These are phyloP conservation scores for Blastobotrys serpentis DNA, from an alignment of 1,139 yeast genomes.

Conservation along the genomic window DNA sequence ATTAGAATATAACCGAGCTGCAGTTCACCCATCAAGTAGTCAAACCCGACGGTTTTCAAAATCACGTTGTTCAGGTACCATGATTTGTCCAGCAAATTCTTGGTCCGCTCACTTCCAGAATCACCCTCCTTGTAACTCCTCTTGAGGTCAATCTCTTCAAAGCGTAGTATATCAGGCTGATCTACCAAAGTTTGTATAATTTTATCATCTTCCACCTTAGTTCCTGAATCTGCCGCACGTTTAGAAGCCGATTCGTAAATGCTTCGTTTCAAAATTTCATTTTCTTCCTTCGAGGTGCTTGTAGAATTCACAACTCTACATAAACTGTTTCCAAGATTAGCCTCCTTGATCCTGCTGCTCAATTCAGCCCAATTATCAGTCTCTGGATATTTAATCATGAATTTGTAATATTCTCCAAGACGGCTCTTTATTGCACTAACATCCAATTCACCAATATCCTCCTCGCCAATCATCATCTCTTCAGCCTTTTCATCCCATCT, in stretches of 20 bases:
- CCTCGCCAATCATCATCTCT: slow-evolving; percentile 30
- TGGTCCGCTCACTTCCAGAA: slow-evolving; percentile 38
- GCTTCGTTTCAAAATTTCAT: slow-evolving; percentile 36
- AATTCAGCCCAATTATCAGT: slow-evolving; percentile 32
- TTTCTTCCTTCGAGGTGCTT: slow-evolving; percentile 44
- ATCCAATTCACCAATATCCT: slow-evolving; percentile 36
- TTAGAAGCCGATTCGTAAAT: slow-evolving; percentile 31
- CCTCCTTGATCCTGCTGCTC: slow-evolving; percentile 26
- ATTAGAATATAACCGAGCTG: slow-evolving; percentile 42
- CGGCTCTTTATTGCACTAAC: slow-evolving; percentile 25
- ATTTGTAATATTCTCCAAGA: slow-evolving; percentile 34
- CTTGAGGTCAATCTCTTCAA: slow-evolving; percentile 41
- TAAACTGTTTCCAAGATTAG: slow-evolving; percentile 26
- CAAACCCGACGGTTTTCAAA: slow-evolving; percentile 25
- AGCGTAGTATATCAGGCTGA: slow-evolving; percentile 36
- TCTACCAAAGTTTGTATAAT: slow-evolving; percentile 37
- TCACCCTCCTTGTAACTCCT: slow-evolving; percentile 40
- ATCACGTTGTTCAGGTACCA: slow-evolving; percentile 42
- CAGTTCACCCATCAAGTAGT: slow-evolving; percentile 42
- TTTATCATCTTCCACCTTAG: slow-evolving; percentile 30
- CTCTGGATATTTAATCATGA: slow-evolving; percentile 36
- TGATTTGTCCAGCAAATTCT: slow-evolving; percentile 45
- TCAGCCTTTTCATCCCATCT: slow-evolving; percentile 36
- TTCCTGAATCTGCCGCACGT: slow-evolving; percentile 20
- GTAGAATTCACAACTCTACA: slow-evolving; percentile 39